These are phyloP conservation scores for Aechmea fasciata DNA, from an alignment of 176 grass and related monocot genomes.

Conservation along the genomic window DNA sequence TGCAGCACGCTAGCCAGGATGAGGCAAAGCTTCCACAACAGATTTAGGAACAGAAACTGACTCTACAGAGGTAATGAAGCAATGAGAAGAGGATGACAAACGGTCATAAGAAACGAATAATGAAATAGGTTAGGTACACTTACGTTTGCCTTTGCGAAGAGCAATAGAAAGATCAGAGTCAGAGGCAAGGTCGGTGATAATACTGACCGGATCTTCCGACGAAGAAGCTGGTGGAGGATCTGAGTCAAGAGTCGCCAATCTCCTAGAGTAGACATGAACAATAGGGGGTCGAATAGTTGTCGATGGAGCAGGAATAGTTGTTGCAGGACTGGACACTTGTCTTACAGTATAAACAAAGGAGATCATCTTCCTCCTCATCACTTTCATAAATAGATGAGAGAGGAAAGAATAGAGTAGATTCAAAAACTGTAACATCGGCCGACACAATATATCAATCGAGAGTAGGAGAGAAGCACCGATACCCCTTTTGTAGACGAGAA, in stretches of 20 bases:
- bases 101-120: background rate
- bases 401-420: background rate
- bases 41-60: background rate
- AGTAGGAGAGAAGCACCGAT: background rate
- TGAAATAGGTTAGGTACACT: background rate
- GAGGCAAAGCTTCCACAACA: background rate
- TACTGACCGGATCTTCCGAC: background rate
- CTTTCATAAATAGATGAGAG: background rate
- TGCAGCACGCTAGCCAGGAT: background rate
- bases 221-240: background rate
- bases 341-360: background rate
- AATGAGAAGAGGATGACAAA: background rate
- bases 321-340: background rate
- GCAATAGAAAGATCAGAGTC: background rate
- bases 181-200: background rate
- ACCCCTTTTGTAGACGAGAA: background rate
- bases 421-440: constrained; percentile 3
- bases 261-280: background rate
- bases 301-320: background rate
- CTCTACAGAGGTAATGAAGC: background rate
- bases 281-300: background rate
- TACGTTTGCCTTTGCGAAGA: background rate
- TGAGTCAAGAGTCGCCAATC: background rate
- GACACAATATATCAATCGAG: background rate
- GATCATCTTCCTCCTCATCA: background rate